Evolutionary conservation across 257 asterid species (phyloP).

Genomic region (Jacaranda mimosifolia): DNA sequence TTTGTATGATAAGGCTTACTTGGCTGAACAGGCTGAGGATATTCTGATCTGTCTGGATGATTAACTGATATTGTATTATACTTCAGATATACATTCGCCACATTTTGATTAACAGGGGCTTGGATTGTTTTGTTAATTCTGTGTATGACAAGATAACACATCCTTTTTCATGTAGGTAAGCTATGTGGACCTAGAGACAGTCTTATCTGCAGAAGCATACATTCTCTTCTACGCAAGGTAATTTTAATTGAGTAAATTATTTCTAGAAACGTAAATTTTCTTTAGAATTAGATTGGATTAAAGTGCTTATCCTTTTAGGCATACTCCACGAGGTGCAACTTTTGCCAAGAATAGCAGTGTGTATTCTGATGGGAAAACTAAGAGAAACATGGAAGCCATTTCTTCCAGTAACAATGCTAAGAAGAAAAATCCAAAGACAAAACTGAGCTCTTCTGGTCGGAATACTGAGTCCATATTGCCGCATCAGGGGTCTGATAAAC

Average conservation of each 20-base stretch:
- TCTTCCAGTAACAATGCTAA: constrained; percentile 46
- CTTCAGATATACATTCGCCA: background rate
- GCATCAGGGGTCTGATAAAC: constrained; percentile 37
- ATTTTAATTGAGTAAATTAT: background rate
- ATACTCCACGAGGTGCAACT: constrained; percentile 41
- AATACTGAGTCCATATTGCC: constrained; percentile 28
- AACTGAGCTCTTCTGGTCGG: constrained; percentile 35
- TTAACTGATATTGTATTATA: background rate
- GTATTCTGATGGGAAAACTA: constrained; percentile 43
- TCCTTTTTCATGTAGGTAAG: constrained; percentile 46
- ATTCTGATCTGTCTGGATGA: background rate
- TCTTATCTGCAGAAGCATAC: constrained; percentile 58
- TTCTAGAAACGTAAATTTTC: background rate
- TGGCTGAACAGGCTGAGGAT: background rate
- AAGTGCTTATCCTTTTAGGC: constrained; percentile 40
- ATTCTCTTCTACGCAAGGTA: constrained; percentile 62
- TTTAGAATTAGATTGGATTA: background rate
- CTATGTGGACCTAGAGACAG: constrained; percentile 53
- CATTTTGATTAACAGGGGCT: background rate
- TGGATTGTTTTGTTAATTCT: background rate
- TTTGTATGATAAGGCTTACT: background rate
- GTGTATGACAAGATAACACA: background rate
- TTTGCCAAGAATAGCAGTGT: constrained; percentile 26
- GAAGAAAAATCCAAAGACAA: constrained; percentile 48
- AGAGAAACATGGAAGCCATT: constrained; percentile 49